phyloP scores from a whole-genome alignment of 768 basidiomycete species.

The Leucosporidium creatinivorum region DNA sequence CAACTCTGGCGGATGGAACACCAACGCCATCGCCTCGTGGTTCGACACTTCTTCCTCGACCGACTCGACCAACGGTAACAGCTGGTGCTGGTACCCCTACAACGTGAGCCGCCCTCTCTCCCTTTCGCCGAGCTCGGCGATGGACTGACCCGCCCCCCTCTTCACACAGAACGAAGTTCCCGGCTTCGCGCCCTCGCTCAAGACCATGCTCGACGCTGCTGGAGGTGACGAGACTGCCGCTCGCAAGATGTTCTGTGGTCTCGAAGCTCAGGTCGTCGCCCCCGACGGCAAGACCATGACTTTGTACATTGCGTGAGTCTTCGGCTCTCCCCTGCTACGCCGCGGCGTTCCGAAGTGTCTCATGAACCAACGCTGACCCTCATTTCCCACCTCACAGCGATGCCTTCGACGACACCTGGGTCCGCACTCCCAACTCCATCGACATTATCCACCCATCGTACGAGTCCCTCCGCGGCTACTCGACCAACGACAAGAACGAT shows the following conservation, averaged over 20 bases:
- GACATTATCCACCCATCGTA: conserved; percentile 23
- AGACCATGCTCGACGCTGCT: conserved; percentile 31
- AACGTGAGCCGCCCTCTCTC: background rate
- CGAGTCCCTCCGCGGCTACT: background rate
- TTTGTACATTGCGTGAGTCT: conserved; percentile 6
- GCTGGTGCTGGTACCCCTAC: conserved; percentile 29
- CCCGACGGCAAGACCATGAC: conserved; percentile 26
- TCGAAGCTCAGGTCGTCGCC: conserved; percentile 26
- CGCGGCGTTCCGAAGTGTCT: too few relatives aligned
- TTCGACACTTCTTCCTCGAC: conserved; percentile 25
- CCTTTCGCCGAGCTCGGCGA: background rate
- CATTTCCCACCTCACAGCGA: conserved; percentile 23
- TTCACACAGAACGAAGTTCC: conserved; percentile 21
- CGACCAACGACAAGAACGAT: conserved; percentile 14
- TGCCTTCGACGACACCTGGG: conserved; percentile 33
- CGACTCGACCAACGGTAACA: conserved; percentile 32
- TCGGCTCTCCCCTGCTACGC: background rate
- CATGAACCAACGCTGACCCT: background rate
- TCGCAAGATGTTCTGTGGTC: conserved; percentile 32
- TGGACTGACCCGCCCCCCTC: background rate
- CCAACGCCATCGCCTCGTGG: conserved; percentile 26
- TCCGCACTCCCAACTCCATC: conserved; percentile 16
- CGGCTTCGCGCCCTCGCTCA: conserved; percentile 31
- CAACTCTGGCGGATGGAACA: background rate
- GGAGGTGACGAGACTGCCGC: conserved; percentile 21